These are phyloP conservation scores for Hibiscus tridactylites DNA, from an alignment of 345 rosid genomes.

Conservation along the genomic window DNA sequence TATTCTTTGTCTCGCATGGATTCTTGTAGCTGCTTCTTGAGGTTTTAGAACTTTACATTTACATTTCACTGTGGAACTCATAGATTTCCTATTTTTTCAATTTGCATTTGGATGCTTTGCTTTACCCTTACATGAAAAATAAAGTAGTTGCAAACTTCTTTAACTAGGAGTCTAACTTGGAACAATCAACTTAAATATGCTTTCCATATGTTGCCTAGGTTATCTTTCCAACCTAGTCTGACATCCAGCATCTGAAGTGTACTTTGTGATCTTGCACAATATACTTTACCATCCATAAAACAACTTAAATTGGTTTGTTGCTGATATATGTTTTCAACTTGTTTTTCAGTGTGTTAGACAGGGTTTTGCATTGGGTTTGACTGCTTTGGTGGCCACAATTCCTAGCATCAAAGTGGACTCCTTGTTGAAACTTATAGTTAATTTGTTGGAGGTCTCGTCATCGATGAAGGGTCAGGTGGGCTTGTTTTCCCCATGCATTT, in stretches of 20 bases:
- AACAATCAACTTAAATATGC: not conserved
- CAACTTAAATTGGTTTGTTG: constrained; percentile 1
- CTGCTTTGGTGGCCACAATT: constrained; percentile 39
- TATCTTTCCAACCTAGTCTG: not conserved
- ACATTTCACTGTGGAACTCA: not conserved
- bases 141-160: not conserved
- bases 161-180: not conserved
- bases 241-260: not conserved
- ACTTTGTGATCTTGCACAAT: not conserved
- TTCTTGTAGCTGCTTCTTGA: not conserved
- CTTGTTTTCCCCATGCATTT: constrained; percentile 1
- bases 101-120: not conserved
- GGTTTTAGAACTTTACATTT: not conserved
- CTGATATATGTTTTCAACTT: not conserved
- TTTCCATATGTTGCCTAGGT: not conserved
- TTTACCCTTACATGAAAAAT: not conserved
- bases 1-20: not conserved
- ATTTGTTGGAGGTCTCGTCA: constrained; percentile 65
- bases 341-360: constrained; percentile 83
- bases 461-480: constrained; percentile 92
- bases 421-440: constrained; percentile 57
- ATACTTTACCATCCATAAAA: not conserved
- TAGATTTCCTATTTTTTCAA: not conserved
- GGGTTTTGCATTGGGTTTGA: constrained; percentile 88
- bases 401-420: constrained; percentile 57